phyloP scores from a whole-genome alignment of 768 basidiomycete genomes.

The Collybia sp. region DNA sequence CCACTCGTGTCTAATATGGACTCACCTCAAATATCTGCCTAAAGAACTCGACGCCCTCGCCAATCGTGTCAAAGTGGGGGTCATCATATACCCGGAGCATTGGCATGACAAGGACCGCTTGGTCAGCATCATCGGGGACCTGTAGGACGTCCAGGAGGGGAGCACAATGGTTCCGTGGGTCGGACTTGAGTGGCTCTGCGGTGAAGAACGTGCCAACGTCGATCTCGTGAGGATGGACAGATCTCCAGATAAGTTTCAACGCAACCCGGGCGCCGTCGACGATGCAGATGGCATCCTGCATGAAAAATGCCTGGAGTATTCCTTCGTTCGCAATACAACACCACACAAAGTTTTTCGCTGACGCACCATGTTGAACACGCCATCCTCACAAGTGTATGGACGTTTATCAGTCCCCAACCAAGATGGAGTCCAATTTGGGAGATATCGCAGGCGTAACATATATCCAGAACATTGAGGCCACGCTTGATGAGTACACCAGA shows the following conservation, averaged over 20 bases:
- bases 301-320: neutral
- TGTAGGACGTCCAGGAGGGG: slow-evolving; percentile 18
- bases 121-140: slow-evolving; percentile 14
- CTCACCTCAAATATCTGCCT: slow-evolving; percentile 25
- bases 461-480: slow-evolving; percentile 28
- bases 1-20: neutral
- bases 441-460: slow-evolving; percentile 24
- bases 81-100: slow-evolving; percentile 15
- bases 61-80: slow-evolving; percentile 27
- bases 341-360: neutral
- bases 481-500: slow-evolving; percentile 19
- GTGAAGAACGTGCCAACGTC: slow-evolving; percentile 21
- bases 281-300: slow-evolving; percentile 22
- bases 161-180: slow-evolving; percentile 29
- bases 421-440: slow-evolving; percentile 27
- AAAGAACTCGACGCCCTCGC: slow-evolving; percentile 27
- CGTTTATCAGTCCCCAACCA: slow-evolving; percentile 15
- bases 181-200: slow-evolving; percentile 1
- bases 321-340: neutral
- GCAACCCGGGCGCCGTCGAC: slow-evolving; percentile 20
- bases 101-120: slow-evolving; percentile 22
- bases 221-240: slow-evolving; percentile 19
- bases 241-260: slow-evolving; percentile 19
- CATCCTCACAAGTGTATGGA: neutral
- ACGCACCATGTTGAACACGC: neutral